phyloP scores from a whole-genome alignment of 2,329 filamentous ascomycete genomes.

The Fusarium agapanthi region DNA sequence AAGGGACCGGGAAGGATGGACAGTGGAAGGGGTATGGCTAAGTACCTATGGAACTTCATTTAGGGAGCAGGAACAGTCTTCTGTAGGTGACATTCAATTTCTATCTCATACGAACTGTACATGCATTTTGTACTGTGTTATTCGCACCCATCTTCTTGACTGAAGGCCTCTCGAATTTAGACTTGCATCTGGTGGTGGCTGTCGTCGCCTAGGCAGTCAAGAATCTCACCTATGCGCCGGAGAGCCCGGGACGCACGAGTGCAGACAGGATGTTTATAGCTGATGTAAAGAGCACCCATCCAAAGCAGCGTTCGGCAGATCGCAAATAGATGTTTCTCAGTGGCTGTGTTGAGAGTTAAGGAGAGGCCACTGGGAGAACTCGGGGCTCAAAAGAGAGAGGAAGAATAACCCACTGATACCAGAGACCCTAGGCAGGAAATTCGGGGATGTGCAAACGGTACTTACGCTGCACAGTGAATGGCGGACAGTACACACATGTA shows the following conservation, averaged over 20 bases:
- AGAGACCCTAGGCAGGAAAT: background rate
- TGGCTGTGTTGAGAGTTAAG: constrained; percentile 20
- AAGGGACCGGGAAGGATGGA: constrained; percentile 15
- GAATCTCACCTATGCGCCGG: constrained; percentile 6
- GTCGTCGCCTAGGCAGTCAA: constrained; percentile 14
- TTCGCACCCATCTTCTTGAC: background rate
- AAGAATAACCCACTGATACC: constrained; percentile 3
- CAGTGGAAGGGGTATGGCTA: constrained; percentile 15
- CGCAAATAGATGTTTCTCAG: background rate
- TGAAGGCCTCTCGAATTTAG: constrained; percentile 1
- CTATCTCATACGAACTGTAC: background rate
- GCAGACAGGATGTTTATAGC: background rate
- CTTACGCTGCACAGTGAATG: background rate
- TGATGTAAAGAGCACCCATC: background rate
- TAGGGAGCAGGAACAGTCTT: background rate
- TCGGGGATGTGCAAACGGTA: background rate
- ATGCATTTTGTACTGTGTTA: constrained; percentile 11
- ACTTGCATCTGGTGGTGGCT: constrained; percentile 21
- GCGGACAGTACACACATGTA: background rate
- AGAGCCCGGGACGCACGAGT: constrained; percentile 15
- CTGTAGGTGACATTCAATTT: background rate
- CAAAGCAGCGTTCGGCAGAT: background rate
- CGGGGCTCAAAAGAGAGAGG: background rate
- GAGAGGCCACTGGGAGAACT: background rate
- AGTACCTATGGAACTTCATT: constrained; percentile 6